These are phyloP conservation scores for Effrenium voratum DNA, from an alignment of 73 alveolate genomes.

Conservation along the genomic window DNA sequence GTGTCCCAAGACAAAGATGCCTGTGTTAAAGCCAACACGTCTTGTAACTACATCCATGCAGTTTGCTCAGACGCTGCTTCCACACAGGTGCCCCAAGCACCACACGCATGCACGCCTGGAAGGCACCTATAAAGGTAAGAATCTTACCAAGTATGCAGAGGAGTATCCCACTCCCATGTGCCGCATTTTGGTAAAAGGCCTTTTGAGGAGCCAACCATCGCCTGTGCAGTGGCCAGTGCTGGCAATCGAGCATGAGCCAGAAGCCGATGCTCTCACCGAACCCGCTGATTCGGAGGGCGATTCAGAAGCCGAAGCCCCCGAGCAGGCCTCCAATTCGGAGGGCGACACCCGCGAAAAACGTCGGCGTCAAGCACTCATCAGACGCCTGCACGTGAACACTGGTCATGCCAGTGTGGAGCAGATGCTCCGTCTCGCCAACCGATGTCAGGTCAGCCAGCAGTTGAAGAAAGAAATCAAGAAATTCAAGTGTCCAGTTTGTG, in stretches of 20 bases:
- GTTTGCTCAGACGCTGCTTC: not conserved
- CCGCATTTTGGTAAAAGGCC: not conserved
- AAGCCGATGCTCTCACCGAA: not conserved
- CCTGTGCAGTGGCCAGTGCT: too few species aligned
- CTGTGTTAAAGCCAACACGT: not conserved
- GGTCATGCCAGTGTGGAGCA: not conserved
- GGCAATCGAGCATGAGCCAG: too few species aligned
- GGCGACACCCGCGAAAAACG: not conserved
- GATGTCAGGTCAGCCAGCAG: not conserved
- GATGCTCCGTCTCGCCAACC: not conserved
- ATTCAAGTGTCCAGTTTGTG: not conserved
- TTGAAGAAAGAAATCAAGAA: not conserved
- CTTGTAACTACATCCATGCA: not conserved
- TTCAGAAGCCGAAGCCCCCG: not conserved
- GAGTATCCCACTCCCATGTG: not conserved
- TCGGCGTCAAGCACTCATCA: not conserved
- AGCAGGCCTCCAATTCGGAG: not conserved
- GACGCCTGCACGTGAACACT: not conserved
- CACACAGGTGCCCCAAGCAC: not conserved
- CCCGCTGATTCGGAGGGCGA: not conserved
- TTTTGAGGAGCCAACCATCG: not conserved
- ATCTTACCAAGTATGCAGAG: not conserved
- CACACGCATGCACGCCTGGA: not conserved
- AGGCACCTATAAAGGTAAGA: not conserved
- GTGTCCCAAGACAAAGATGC: not conserved